Conservation (phyloP, 2,329 filamentous ascomycete genomes). For the Colletotrichum theobromicola region DNA sequence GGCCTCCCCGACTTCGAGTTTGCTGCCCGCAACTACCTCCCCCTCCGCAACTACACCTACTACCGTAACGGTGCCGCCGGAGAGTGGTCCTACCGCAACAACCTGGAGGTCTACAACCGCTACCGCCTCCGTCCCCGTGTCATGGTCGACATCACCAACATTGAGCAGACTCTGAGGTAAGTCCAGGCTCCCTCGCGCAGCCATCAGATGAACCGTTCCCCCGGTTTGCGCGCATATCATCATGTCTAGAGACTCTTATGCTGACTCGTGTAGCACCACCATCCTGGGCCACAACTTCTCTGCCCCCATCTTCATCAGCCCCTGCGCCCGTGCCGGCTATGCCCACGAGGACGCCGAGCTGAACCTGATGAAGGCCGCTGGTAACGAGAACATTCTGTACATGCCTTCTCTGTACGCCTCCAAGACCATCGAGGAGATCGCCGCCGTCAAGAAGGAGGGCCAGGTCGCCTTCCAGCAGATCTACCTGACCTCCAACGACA, state of each 20-base stretch:
- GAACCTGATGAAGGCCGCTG: conserved; percentile 55
- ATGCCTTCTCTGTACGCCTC: conserved; percentile 44
- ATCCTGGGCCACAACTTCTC: conserved; percentile 59
- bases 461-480: conserved; percentile 45
- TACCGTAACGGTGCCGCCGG: conserved; percentile 61
- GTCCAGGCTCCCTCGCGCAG: conserved; percentile 8
- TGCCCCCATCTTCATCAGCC: conserved; percentile 60
- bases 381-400: conserved; percentile 54
- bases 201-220: background rate
- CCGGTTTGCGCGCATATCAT: background rate
- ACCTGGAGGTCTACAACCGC: conserved; percentile 57
- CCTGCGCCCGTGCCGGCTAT: conserved; percentile 49
- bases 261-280: conserved; percentile 40
- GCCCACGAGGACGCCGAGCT: conserved; percentile 52
- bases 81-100: conserved; percentile 62
- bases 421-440: conserved; percentile 41
- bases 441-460: conserved; percentile 36
- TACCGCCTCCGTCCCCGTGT: conserved; percentile 53
- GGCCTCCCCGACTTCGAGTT: conserved; percentile 61
- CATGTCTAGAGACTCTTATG: background rate
- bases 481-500: conserved; percentile 37
- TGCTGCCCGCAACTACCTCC: conserved; percentile 53
- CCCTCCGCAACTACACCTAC: conserved; percentile 55
- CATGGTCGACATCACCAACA: conserved; percentile 53
- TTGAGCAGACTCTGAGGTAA: conserved; percentile 42